Evolutionary conservation across 495 filamentous ascomycete species (phyloP).

Genomic region (Daldinia vernicosa): DNA sequence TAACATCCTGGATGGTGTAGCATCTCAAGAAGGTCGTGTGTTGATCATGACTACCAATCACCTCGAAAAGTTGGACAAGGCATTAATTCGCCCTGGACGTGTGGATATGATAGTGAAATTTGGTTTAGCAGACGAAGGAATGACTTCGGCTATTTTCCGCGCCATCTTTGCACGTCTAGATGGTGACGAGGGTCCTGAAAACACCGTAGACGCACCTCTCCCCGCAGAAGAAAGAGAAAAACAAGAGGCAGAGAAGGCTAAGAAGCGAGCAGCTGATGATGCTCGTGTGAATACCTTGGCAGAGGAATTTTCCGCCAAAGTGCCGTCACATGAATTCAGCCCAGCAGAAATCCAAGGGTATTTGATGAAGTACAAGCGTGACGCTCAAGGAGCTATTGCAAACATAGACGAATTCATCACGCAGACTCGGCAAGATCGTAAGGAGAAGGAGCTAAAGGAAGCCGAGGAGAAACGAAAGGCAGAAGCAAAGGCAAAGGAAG

Average conservation of each 20-base stretch:
- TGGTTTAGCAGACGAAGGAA: conserved; percentile 55
- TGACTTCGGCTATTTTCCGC: conserved; percentile 59
- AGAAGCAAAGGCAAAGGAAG: conserved; percentile 49
- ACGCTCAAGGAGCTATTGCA: conserved; percentile 66
- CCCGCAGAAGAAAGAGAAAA: conserved; percentile 51
- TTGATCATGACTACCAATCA: conserved; percentile 91
- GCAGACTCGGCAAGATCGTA: conserved; percentile 64
- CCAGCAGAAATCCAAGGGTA: conserved; percentile 84
- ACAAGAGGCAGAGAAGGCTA: conserved; percentile 42
- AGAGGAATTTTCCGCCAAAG: conserved; percentile 63
- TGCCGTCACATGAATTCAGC: conserved; percentile 72
- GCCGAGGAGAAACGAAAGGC: conserved; percentile 55
- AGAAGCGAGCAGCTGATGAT: conserved; percentile 52
- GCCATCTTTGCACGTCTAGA: conserved; percentile 59
- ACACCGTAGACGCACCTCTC: conserved; percentile 5
- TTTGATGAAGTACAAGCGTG: conserved; percentile 72
- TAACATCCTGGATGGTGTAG: conserved; percentile 85
- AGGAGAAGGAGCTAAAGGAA: conserved; percentile 61
- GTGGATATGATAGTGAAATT: conserved; percentile 80
- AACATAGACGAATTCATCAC: conserved; percentile 67
- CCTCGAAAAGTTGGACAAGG: conserved; percentile 75
- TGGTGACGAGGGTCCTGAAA: conserved; percentile 48
- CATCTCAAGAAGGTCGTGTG: conserved; percentile 76
- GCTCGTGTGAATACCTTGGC: conserved; percentile 52
- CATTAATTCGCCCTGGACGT: conserved; percentile 78